Evolutionary conservation across 208 protist species (phyloP), one percentile per base, ranked within the genome.

Genomic region (Leishmania gerbilli): DNA sequence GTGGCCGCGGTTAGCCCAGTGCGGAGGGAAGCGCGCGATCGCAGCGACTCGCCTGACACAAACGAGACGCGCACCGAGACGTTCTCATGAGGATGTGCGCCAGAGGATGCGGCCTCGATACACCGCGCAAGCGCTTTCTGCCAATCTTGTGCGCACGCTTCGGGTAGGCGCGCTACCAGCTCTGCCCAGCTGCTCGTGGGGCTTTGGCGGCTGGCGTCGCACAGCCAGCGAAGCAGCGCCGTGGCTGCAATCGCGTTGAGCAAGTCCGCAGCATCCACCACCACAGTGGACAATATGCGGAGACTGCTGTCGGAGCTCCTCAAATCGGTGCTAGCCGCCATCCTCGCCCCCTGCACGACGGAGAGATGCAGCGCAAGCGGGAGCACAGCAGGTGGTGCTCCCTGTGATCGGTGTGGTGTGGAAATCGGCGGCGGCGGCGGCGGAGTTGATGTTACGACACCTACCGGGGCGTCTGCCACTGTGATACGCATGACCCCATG

Each of bases 111-210:
- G 0, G 17, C 45, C 4, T 19, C 31, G 42, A 82, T 31, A 47
- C 55, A 71, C n/a, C 27, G 55, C 15, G 49, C 31, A 17, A 85
- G 62, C 6, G 67, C 64, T 0, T 9, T 31, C n/a, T 85, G 77
- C 82, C 82, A 85, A 47, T 81, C 77, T 31, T 47, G 65, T 74
- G 67, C 60, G 47, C 78, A 79, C 42, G 15, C 42, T 31, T 37
- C 49, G 3, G 82, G 82, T 37, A 79, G 60, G n/a, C 60, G 21
- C n/a, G 31, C 65, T 1, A 74, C 19, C n/a, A 85, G 9, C 34
- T 85, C 82, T 40, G 68, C 75, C 77, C 77, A 85, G 8, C 56
- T 62, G 65, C 77, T 82, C 21, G 77, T 85, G 24, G 82, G 82
- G 42, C 82, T 85, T 58, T 79, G 79, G 40, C 37, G 60, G 19